Conservation (phyloP, 192 early-diverging fungal species). For the Fimicolochytrium jonesii region DNA sequence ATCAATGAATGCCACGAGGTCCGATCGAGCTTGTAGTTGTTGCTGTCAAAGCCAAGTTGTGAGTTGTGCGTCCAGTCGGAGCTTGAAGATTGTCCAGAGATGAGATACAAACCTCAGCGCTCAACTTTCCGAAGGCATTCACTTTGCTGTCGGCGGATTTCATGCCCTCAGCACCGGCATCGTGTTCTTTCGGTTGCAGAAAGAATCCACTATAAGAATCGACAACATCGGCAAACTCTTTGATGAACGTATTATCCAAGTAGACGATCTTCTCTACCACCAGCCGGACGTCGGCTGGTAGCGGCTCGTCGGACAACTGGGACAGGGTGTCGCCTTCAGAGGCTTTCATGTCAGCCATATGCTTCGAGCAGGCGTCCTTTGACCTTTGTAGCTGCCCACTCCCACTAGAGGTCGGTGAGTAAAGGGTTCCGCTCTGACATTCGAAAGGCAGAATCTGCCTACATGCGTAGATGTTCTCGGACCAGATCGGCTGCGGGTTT, state of each 20-base stretch:
- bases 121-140: constrained; percentile 23
- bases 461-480: constrained; percentile 23
- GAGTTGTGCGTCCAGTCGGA: too few relatives aligned
- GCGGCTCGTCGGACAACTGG: constrained; percentile 4
- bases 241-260: constrained; percentile 41
- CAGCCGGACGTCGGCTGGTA: constrained; percentile 17
- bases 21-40: constrained; percentile 15
- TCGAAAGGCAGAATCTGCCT: background rate
- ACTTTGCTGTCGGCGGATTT: background rate
- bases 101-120: constrained; percentile 27
- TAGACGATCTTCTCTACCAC: constrained; percentile 13
- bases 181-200: constrained; percentile 19
- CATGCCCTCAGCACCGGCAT: too few relatives aligned
- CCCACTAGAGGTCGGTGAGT: background rate
- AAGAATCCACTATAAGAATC: constrained; percentile 44
- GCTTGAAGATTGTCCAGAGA: too few relatives aligned
- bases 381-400: constrained; percentile 5
- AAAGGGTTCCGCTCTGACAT: background rate
- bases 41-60: too few relatives aligned
- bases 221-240: constrained; percentile 46
- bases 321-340: background rate
- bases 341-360: constrained; percentile 10
- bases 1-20: constrained; percentile 35
- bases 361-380: background rate
- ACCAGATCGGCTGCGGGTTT: constrained; percentile 24